These are phyloP conservation scores for Penicillium janthinellum DNA, from an alignment of 2,329 filamentous ascomycete species.

Conservation along the genomic window DNA sequence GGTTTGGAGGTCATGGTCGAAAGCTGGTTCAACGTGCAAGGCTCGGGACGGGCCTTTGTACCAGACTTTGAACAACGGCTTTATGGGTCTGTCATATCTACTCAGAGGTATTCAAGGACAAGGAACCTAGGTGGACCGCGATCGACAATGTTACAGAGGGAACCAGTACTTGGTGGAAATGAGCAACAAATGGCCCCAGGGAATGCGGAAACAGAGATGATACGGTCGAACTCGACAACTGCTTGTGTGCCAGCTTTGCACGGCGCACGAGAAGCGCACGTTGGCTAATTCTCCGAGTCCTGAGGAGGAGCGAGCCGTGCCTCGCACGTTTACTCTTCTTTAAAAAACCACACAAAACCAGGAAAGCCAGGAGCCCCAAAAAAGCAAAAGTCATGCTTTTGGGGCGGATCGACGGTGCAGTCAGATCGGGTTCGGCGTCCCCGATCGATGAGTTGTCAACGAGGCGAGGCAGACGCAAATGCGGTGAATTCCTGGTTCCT, in stretches of 20 bases:
- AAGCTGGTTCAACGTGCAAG: conserved; percentile 12
- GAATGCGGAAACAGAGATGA: neutral
- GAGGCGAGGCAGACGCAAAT: conserved; percentile 24
- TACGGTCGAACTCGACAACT: neutral
- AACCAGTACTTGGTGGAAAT: neutral
- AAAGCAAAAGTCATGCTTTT: conserved; percentile 10
- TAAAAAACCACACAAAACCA: neutral
- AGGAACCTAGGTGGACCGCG: neutral
- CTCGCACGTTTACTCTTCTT: neutral
- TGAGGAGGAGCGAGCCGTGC: conserved; percentile 1
- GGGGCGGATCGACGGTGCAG: conserved; percentile 22
- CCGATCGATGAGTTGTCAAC: conserved; percentile 27
- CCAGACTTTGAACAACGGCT: conserved; percentile 27
- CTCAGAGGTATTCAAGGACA: no score
- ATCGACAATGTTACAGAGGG: neutral
- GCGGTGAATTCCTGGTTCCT: conserved; percentile 16
- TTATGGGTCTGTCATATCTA: neutral
- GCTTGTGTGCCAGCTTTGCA: conserved; percentile 3
- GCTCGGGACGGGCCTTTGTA: conserved; percentile 34
- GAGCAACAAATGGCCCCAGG: neutral
- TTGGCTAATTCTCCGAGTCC: conserved; percentile 27
- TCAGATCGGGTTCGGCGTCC: conserved; percentile 26
- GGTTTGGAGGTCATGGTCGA: conserved; percentile 5
- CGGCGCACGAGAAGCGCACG: conserved; percentile 6
- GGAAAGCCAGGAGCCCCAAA: neutral